These are phyloP conservation scores for Heritiera fomes DNA, from an alignment of 345 rosid species.

Conservation along the genomic window DNA sequence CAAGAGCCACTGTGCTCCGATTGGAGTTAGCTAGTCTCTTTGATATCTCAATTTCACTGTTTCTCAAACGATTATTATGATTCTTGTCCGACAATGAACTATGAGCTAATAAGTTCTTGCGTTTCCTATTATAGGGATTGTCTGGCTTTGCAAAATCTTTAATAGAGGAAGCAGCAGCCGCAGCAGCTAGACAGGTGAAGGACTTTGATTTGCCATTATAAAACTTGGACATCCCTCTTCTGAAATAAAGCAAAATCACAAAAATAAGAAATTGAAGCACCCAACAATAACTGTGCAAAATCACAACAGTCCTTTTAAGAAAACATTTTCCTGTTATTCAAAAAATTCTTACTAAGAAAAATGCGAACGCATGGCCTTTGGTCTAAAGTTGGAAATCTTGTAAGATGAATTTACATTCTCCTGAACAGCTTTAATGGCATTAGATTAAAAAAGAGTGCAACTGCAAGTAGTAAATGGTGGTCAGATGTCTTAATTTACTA, in stretches of 20 bases:
- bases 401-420: neutral
- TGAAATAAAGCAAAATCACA: conserved; percentile 21
- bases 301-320: neutral
- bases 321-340: neutral
- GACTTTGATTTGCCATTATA: conserved; percentile 51
- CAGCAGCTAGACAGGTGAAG: conserved; percentile 44
- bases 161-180: conserved; percentile 28
- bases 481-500: neutral
- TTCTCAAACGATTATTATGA: neutral
- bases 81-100: conserved; percentile 19
- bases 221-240: conserved; percentile 44
- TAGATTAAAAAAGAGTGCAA: neutral
- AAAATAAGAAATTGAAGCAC: neutral
- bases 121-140: conserved; percentile 34
- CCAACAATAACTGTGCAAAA: neutral
- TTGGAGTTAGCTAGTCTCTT: conserved; percentile 19
- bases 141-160: conserved; percentile 44
- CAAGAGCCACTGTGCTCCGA: conserved; percentile 14
- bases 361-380: neutral
- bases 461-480: neutral
- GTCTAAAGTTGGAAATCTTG: neutral
- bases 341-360: neutral
- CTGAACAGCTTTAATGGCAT: neutral
- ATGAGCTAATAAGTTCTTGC: conserved; percentile 34
- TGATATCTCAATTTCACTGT: conserved; percentile 24